Evolutionary conservation across 345 rosid genomes (phyloP).

Genomic region (Rhizophora apiculata): DNA sequence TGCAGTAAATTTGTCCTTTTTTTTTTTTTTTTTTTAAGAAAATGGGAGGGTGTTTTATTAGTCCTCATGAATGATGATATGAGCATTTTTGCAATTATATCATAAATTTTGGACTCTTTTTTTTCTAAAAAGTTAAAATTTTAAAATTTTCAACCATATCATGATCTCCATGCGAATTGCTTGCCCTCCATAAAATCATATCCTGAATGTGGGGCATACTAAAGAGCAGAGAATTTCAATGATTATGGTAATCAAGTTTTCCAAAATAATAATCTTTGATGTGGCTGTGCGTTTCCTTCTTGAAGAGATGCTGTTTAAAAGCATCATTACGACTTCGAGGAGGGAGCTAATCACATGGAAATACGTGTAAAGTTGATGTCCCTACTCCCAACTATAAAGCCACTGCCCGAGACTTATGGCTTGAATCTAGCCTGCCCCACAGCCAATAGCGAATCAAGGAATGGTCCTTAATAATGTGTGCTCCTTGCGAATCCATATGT

Average conservation of each 20-base stretch:
- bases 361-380: constrained; percentile 48
- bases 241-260: constrained; percentile 35
- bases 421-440: constrained; percentile 29
- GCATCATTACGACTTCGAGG: constrained; percentile 37
- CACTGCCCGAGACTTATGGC: constrained; percentile 50
- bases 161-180: background rate
- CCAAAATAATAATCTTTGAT: constrained; percentile 32
- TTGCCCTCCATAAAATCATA: background rate
- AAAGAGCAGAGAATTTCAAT: constrained; percentile 15
- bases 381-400: constrained; percentile 35
- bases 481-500: constrained; percentile 2
- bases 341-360: constrained; percentile 36
- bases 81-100: too few species aligned
- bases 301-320: constrained; percentile 36
- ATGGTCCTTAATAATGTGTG: constrained; percentile 27
- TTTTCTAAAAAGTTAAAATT: background rate
- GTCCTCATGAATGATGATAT: too few species aligned
- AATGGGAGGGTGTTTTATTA: too few species aligned
- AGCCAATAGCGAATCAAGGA: constrained; percentile 10
- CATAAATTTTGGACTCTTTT: background rate
- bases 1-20: too few species aligned
- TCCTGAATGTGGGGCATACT: constrained; percentile 5
- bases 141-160: background rate
- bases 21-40: too few species aligned
- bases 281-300: constrained; percentile 14